Conservation (phyloP, 1,139 yeast species). For the Sugiyamaella pinicola region DNA sequence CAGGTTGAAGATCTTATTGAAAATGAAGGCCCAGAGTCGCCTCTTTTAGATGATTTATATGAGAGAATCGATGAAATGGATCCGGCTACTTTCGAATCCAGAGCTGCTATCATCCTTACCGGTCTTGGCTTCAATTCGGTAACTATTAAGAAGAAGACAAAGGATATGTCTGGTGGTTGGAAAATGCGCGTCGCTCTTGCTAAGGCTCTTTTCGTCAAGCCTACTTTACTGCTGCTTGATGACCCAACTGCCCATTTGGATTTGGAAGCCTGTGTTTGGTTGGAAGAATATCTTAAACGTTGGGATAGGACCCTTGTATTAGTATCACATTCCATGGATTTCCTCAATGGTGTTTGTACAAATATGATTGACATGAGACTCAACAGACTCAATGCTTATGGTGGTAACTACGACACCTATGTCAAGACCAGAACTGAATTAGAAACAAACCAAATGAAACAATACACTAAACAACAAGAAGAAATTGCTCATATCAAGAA, state of each 20-base stretch:
- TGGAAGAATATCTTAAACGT: slow-evolving; percentile 94
- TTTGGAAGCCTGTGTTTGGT: slow-evolving; percentile 99
- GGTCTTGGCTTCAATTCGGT: slow-evolving; percentile 94
- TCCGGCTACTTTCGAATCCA: slow-evolving; percentile 90
- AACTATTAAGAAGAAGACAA: slow-evolving; percentile 87
- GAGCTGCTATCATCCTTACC: slow-evolving; percentile 93
- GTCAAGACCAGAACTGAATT: slow-evolving; percentile 90
- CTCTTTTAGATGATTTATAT: slow-evolving; percentile 79
- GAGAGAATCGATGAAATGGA: slow-evolving; percentile 97
- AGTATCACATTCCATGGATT: slow-evolving; percentile 98
- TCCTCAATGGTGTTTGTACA: slow-evolving; percentile 97
- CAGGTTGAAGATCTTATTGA: slow-evolving; percentile 87
- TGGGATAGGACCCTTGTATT: slow-evolving; percentile 91
- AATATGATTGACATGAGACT: slow-evolving; percentile 97
- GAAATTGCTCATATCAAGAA: slow-evolving; percentile 98
- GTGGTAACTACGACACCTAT: slow-evolving; percentile 99
- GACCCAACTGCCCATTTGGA: slow-evolving; percentile 99
- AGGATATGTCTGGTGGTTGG: slow-evolving; percentile 99
- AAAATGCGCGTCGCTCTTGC: slow-evolving; percentile 90
- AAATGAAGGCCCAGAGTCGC: slow-evolving; percentile 92
- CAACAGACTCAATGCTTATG: slow-evolving; percentile 70
- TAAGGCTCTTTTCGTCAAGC: slow-evolving; percentile 54
- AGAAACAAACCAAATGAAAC: slow-evolving; percentile 98
- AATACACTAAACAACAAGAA: slow-evolving; percentile 95
- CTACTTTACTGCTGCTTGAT: slow-evolving; percentile 49